phyloP scores from a whole-genome alignment of 345 rosid species.

The Clarkia xantiana region DNA sequence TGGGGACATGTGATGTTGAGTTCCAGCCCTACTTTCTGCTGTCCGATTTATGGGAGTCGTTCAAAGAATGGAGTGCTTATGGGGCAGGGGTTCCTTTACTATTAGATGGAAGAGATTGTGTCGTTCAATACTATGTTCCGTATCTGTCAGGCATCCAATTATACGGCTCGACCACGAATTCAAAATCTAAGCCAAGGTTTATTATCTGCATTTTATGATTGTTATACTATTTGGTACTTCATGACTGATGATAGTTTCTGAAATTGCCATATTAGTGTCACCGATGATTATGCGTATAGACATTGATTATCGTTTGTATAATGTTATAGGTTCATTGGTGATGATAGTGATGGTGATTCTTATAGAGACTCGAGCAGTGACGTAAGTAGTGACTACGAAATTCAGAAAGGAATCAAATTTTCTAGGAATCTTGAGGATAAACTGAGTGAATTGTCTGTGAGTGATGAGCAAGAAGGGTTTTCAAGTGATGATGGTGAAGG shows the following conservation, averaged over 20 bases:
- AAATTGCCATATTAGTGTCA: no score
- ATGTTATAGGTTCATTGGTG: slow-evolving; percentile 13
- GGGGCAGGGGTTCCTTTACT: slow-evolving; percentile 74
- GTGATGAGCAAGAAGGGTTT: slow-evolving; percentile 32
- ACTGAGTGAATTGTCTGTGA: slow-evolving; percentile 34
- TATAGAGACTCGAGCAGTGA: slow-evolving; percentile 56
- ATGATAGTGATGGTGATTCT: slow-evolving; percentile 70
- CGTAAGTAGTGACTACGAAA: slow-evolving; percentile 58
- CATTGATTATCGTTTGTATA: no score
- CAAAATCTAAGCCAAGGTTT: slow-evolving; percentile 26
- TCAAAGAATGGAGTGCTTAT: slow-evolving; percentile 75
- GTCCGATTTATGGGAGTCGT: slow-evolving; percentile 75
- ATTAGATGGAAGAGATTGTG: slow-evolving; percentile 46
- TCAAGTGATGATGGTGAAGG: slow-evolving; percentile 75
- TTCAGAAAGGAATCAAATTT: slow-evolving; percentile 22
- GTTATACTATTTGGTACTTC: no score
- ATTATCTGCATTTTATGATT: no score
- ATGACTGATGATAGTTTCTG: no score
- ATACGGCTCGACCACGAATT: slow-evolving; percentile 27
- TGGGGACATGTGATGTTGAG: slow-evolving; percentile 32
- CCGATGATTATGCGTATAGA: no score
- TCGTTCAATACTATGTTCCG: slow-evolving; percentile 76
- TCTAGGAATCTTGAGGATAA: background rate
- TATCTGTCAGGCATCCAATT: slow-evolving; percentile 79
- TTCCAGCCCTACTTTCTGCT: slow-evolving; percentile 42